A percentile compares a stretch with the other conserved stretches of the same genome.
These are phyloP conservation scores for Fusarium sp. DNA, from an alignment of 2,329 filamentous ascomycete species.

Conservation along the genomic window DNA sequence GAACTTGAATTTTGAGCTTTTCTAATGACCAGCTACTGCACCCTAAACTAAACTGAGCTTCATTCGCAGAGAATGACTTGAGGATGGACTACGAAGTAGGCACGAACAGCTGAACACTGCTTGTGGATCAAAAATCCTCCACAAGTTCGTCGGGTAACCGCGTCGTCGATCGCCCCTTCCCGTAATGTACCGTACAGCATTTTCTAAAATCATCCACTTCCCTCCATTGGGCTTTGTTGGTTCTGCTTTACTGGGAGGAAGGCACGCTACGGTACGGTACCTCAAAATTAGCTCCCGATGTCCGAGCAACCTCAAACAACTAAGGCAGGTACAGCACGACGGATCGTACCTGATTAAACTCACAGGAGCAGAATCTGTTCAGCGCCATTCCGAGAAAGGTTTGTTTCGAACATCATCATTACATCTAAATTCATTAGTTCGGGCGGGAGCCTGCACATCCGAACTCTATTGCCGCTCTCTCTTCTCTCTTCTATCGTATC, in stretches of 20 bases:
- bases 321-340: conserved; percentile 29
- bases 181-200: conserved; percentile 1
- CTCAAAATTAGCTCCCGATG: conserved; percentile 26
- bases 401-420: conserved; percentile 26
- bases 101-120: background rate
- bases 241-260: background rate
- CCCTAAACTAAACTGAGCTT: conserved; percentile 9
- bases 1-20: conserved; percentile 9
- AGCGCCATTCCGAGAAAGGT: conserved; percentile 10
- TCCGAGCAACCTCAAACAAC: conserved; percentile 32
- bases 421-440: background rate
- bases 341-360: conserved; percentile 7
- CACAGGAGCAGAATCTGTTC: conserved; percentile 6
- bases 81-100: background rate
- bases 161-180: conserved; percentile 29
- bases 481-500: background rate
- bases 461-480: background rate
- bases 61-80: background rate
- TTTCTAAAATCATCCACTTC: conserved; percentile 3
- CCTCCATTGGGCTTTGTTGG: background rate
- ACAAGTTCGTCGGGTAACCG: conserved; percentile 38
- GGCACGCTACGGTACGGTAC: conserved; percentile 3
- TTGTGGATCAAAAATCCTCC: conserved; percentile 19
- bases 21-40: conserved; percentile 19
- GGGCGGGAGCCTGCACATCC: background rate